Conservation (phyloP, 2,329 filamentous ascomycete species). For the Diplodia scrobiculata region DNA sequence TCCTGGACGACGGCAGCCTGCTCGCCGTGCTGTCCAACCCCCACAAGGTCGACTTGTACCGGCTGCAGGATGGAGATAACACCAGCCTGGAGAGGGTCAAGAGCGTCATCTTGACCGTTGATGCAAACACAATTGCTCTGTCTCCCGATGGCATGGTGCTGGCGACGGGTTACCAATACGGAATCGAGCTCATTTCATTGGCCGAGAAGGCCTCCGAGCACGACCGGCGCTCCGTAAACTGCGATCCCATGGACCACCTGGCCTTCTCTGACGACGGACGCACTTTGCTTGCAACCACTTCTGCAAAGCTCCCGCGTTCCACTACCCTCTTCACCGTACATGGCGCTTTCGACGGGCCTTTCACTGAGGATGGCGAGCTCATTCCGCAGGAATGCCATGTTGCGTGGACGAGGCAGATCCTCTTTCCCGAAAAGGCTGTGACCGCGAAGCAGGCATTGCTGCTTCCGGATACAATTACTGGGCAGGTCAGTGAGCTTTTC, state of each 20-base stretch:
- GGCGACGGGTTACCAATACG: conserved; percentile 80
- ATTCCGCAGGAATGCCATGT: conserved; percentile 42
- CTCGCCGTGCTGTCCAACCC: conserved; percentile 79
- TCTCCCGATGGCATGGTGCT: conserved; percentile 80
- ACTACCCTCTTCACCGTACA: conserved; percentile 46
- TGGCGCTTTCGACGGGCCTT: conserved; percentile 44
- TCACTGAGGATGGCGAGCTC: conserved; percentile 46
- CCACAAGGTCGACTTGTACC: conserved; percentile 85
- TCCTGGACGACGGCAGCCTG: conserved; percentile 74
- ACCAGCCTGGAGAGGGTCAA: conserved; percentile 67
- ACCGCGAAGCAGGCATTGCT: conserved; percentile 46
- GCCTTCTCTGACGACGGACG: conserved; percentile 47
- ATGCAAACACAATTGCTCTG: conserved; percentile 74
- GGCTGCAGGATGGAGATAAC: conserved; percentile 54
- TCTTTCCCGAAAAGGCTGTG: conserved; percentile 46
- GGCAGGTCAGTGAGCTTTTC: conserved; percentile 46
- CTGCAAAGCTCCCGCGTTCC: conserved; percentile 41
- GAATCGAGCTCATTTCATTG: conserved; percentile 83
- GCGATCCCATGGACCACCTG: conserved; percentile 42
- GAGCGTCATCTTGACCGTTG: conserved; percentile 75
- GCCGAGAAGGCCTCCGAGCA: conserved; percentile 57
- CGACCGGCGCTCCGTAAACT: conserved; percentile 42
- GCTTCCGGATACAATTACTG: conserved; percentile 44
- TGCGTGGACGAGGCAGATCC: conserved; percentile 45
- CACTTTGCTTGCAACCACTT: conserved; percentile 45